These are phyloP conservation scores for Podosphaera xanthii DNA, from an alignment of 2,329 filamentous ascomycete species.

Conservation along the genomic window DNA sequence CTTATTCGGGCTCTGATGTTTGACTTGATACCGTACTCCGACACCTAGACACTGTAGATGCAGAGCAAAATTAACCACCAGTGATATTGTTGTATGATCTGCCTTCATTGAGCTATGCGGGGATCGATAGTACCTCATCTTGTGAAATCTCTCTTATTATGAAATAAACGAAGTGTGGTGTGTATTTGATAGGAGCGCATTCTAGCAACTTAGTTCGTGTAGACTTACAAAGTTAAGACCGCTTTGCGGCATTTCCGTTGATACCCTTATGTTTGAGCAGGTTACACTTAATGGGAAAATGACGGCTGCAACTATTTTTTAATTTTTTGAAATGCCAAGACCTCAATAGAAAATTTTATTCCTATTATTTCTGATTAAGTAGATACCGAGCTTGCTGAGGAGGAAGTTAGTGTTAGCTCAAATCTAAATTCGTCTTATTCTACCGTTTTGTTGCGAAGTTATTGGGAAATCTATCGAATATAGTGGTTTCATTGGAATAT, in stretches of 20 bases:
- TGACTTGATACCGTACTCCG: background rate
- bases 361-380: no score
- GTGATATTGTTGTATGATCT: background rate
- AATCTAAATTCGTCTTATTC: no score
- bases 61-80: background rate
- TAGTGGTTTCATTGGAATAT: no score
- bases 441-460: no score
- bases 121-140: background rate
- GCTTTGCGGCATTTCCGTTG: background rate
- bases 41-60: background rate
- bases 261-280: background rate
- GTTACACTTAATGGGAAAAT: background rate
- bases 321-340: no score
- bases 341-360: no score
- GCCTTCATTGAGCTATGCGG: background rate
- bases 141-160: background rate
- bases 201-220: background rate
- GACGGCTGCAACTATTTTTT: no score
- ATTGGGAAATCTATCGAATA: no score
- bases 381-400: no score
- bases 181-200: background rate
- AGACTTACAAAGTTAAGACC: background rate
- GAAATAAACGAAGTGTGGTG: no score
- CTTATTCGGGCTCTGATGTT: background rate
- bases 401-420: no score